Evolutionary conservation across 192 early-diverging fungal genomes (phyloP).

Genomic region (Coemansia aciculifera): DNA sequence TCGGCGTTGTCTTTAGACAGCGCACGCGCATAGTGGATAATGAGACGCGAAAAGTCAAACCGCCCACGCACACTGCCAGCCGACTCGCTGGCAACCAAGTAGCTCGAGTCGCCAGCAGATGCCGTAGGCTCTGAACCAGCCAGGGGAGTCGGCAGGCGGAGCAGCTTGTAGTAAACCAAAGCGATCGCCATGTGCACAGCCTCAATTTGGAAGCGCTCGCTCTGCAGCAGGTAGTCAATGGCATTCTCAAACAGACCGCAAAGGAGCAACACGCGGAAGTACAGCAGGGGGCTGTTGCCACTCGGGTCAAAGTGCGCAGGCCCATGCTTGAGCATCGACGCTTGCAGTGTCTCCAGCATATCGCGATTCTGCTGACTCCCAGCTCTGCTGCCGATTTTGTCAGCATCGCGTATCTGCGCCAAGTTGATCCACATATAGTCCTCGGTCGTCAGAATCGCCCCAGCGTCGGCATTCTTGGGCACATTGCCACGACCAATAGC

Average conservation of each 20-base stretch:
- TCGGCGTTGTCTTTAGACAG: constrained; percentile 32
- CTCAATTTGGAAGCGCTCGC: constrained; percentile 67
- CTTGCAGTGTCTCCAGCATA: constrained; percentile 66
- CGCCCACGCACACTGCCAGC: background rate
- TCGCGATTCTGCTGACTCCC: constrained; percentile 11
- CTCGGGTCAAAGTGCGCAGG: constrained; percentile 70
- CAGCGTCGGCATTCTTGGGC: constrained; percentile 61
- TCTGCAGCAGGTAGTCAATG: constrained; percentile 67
- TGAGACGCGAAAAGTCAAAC: constrained; percentile 37
- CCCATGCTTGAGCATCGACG: constrained; percentile 66
- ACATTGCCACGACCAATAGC: constrained; percentile 89
- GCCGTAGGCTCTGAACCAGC: background rate
- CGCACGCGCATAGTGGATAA: constrained; percentile 43
- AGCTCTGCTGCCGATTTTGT: constrained; percentile 60
- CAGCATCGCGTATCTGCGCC: constrained; percentile 61
- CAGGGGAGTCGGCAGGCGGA: constrained; percentile 62
- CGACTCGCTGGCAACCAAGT: constrained; percentile 15
- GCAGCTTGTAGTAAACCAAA: constrained; percentile 74
- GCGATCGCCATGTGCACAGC: constrained; percentile 90
- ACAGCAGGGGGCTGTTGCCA: constrained; percentile 69
- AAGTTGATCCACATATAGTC: constrained; percentile 94
- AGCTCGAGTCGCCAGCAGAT: constrained; percentile 20
- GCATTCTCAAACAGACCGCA: constrained; percentile 93
- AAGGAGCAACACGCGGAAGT: constrained; percentile 79
- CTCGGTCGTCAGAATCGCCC: constrained; percentile 77